phyloP scores from a whole-genome alignment of 2,329 filamentous ascomycete genomes.

The Aspergillus pseudotamarii region DNA sequence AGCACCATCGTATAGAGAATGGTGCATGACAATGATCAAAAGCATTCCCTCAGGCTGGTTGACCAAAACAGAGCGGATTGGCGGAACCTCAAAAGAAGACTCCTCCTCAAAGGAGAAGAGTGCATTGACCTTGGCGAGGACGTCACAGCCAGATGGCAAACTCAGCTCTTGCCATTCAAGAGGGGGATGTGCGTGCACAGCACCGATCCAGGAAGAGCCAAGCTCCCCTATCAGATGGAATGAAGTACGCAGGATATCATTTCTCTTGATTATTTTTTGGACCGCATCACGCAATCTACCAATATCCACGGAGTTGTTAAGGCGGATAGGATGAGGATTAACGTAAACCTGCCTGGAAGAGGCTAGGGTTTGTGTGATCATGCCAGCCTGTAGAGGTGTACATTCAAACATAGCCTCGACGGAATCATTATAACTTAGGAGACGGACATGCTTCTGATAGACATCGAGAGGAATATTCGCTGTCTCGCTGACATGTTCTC shows the following conservation, averaged over 20 bases:
- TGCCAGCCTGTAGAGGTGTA: conserved; percentile 80
- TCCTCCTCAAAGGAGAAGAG: conserved; percentile 23
- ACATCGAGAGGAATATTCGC: conserved; percentile 6
- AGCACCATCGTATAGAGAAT: conserved; percentile 85
- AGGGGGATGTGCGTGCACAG: conserved; percentile 27
- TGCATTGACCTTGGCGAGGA: conserved; percentile 14
- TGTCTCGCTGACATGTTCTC: not conserved
- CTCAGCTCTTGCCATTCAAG: conserved; percentile 25
- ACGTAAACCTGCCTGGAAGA: conserved; percentile 66
- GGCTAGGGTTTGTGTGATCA: conserved; percentile 70
- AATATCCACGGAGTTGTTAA: conserved; percentile 52
- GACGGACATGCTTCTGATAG: conserved; percentile 20
- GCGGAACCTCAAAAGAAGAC: conserved; percentile 26
- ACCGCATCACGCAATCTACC: conserved; percentile 59
- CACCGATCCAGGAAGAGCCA: conserved; percentile 30
- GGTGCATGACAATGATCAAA: conserved; percentile 69
- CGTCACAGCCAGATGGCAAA: conserved; percentile 17
- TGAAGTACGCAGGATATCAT: conserved; percentile 69
- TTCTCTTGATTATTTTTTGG: conserved; percentile 50
- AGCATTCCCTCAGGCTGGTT: conserved; percentile 35
- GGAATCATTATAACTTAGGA: conserved; percentile 21
- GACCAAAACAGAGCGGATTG: conserved; percentile 40
- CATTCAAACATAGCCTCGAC: conserved; percentile 51
- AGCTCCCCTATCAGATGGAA: conserved; percentile 31
- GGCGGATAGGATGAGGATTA: conserved; percentile 66